A percentile compares a stretch with the other conserved stretches of the same genome.
Evolutionary conservation across 192 early-diverging fungal species (phyloP).

Genomic region (Spizellomyces punctatus): DNA sequence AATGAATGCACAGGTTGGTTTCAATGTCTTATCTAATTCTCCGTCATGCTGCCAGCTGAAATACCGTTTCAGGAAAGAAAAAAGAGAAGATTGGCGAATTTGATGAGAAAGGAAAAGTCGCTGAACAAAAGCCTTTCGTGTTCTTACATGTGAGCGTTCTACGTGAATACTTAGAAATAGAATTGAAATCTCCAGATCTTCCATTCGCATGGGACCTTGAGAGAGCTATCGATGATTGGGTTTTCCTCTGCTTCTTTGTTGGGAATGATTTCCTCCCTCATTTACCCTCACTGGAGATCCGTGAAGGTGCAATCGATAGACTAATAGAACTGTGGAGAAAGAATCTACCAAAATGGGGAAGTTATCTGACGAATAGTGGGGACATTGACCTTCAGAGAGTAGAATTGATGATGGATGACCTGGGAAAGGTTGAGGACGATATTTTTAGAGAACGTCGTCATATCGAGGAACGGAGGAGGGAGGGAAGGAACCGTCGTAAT

Average conservation of each 20-base stretch:
- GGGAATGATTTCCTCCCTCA: slow-evolving; percentile 98
- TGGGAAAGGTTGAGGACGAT: slow-evolving; percentile 55
- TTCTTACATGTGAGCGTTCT: slow-evolving; percentile 83
- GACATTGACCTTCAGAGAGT: slow-evolving; percentile 51
- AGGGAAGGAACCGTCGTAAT: slow-evolving; percentile 34
- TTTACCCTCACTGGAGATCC: slow-evolving; percentile 91
- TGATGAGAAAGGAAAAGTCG: slow-evolving; percentile 41
- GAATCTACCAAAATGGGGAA: slow-evolving; percentile 57
- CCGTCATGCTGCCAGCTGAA: background rate
- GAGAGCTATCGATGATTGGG: slow-evolving; percentile 94
- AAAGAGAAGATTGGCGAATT: slow-evolving; percentile 56
- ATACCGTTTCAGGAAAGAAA: slow-evolving; percentile 50
- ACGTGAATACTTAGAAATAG: slow-evolving; percentile 91
- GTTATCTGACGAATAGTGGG: slow-evolving; percentile 92
- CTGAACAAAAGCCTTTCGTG: slow-evolving; percentile 50
- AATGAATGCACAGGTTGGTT: slow-evolving; percentile 43
- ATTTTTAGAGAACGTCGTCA: slow-evolving; percentile 50
- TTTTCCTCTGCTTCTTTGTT: slow-evolving; percentile 90
- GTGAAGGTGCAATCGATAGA: slow-evolving; percentile 77
- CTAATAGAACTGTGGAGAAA: slow-evolving; percentile 65
- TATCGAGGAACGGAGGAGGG: slow-evolving; percentile 47
- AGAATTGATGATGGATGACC: slow-evolving; percentile 49
- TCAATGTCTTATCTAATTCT: background rate
- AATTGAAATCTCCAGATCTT: slow-evolving; percentile 67
- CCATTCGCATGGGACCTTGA: slow-evolving; percentile 77